A percentile compares a stretch with the other conserved stretches of the same genome.
Evolutionary conservation across 2,329 filamentous ascomycete genomes (phyloP).

Genomic region (Podosphaera aphanis): DNA sequence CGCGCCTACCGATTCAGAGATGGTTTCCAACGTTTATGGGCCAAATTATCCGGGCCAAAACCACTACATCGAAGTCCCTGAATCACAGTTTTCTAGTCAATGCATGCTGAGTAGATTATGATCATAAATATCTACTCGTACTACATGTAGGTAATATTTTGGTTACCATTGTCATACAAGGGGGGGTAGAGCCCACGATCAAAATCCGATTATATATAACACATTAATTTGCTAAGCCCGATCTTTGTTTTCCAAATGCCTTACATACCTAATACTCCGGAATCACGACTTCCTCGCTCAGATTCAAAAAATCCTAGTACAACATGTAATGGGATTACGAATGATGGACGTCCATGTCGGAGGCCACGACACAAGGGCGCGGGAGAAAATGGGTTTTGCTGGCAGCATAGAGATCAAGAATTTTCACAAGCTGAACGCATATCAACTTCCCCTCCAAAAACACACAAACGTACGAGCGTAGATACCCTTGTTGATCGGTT

Average conservation of each 20-base stretch:
- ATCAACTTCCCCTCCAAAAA: constrained; percentile 21
- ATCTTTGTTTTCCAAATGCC: constrained; percentile 24
- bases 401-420: constrained; percentile 76
- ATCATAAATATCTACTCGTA: too few relatives aligned
- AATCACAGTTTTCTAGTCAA: too few relatives aligned
- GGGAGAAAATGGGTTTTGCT: constrained; percentile 40
- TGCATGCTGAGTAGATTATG: too few relatives aligned
- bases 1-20: too few relatives aligned
- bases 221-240: too few relatives aligned
- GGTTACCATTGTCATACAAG: too few relatives aligned
- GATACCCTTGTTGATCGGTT: constrained; percentile 69
- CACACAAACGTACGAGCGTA: constrained; percentile 48
- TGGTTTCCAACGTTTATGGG: too few relatives aligned
- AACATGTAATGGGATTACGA: constrained; percentile 75
- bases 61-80: too few relatives aligned
- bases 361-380: constrained; percentile 23
- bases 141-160: too few relatives aligned
- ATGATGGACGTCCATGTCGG: constrained; percentile 62
- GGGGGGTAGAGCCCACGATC: too few relatives aligned
- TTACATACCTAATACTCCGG: constrained; percentile 51
- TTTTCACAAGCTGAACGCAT: constrained; percentile 21
- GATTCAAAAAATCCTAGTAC: constrained; percentile 67
- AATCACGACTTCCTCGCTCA: constrained; percentile 51
- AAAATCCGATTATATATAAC: too few relatives aligned
- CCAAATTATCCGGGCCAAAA: too few relatives aligned